Conservation (phyloP, 345 rosid genomes). For the Eucalyptus tenuipes region DNA sequence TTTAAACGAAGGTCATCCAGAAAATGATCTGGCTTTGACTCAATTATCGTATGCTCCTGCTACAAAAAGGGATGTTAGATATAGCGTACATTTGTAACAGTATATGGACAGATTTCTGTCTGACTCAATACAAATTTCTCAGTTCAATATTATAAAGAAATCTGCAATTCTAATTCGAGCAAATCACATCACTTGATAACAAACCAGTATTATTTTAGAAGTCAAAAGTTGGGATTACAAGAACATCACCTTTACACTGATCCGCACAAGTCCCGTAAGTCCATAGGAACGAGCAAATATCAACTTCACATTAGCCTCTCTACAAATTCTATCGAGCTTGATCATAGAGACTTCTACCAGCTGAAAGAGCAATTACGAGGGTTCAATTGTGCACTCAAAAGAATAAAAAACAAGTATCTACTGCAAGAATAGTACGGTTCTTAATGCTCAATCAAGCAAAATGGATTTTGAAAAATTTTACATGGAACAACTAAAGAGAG, state of each 20-base stretch:
- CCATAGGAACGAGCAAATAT: conserved; percentile 95
- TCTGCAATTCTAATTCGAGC: not conserved
- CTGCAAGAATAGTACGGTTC: not conserved
- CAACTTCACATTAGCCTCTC: conserved; percentile 79
- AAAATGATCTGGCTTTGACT: conserved; percentile 97
- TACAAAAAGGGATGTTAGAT: not conserved
- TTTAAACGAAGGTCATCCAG: conserved; percentile 91
- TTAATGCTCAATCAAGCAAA: not conserved
- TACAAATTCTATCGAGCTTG: conserved; percentile 76
- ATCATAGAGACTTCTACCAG: conserved; percentile 76
- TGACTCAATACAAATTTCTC: not conserved
- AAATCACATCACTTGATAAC: not conserved
- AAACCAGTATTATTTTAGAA: not conserved
- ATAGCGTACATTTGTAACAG: not conserved
- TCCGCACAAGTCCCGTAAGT: conserved; percentile 79
- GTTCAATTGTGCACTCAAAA: not conserved
- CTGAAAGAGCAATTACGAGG: conserved; percentile 23
- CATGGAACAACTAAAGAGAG: not conserved
- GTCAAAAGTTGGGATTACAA: not conserved
- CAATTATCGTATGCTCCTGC: conserved; percentile 87
- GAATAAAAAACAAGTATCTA: not conserved
- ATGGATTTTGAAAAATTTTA: not conserved
- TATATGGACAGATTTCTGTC: not conserved
- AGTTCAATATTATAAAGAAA: not conserved
- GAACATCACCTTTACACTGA: conserved; percentile 68